Evolutionary conservation across 768 basidiomycete species (phyloP).

Genomic region (Pleurotus djamor): DNA sequence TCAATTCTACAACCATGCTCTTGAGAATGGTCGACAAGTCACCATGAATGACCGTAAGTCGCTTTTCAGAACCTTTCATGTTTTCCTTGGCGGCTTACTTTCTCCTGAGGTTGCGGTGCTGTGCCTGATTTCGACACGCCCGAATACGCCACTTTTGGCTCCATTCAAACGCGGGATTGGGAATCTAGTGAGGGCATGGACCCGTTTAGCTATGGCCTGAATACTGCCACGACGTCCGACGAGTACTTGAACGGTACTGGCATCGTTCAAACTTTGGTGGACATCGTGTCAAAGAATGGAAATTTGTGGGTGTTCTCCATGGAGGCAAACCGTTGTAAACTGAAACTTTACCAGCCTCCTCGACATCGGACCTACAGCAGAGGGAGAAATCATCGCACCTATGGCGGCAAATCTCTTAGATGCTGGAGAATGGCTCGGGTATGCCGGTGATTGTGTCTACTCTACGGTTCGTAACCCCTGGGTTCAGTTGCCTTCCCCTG

Average conservation of each 20-base stretch:
- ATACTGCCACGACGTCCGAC: conserved; percentile 34
- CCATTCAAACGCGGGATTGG: conserved; percentile 47
- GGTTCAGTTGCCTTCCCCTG: neutral
- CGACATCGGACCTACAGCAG: conserved; percentile 53
- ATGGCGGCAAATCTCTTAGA: conserved; percentile 45
- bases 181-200: conserved; percentile 62
- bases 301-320: conserved; percentile 42
- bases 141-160: conserved; percentile 47
- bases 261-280: conserved; percentile 49
- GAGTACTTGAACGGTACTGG: conserved; percentile 48
- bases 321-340: neutral
- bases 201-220: conserved; percentile 48
- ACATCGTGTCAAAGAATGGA: conserved; percentile 62
- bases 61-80: no score
- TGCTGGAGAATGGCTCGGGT: conserved; percentile 51
- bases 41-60: conserved; percentile 34
- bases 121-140: conserved; percentile 56
- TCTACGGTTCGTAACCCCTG: conserved; percentile 36
- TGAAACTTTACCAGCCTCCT: conserved; percentile 31
- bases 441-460: conserved; percentile 50
- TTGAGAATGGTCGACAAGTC: conserved; percentile 39
- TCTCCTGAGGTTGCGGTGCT: conserved; percentile 42
- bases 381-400: conserved; percentile 48
- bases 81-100: neutral
- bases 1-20: conserved; percentile 41